A percentile compares a stretch with the other conserved stretches of the same genome.
Evolutionary conservation across 1,139 yeast species (phyloP).

Genomic region (Meyerozyma athensensis): DNA sequence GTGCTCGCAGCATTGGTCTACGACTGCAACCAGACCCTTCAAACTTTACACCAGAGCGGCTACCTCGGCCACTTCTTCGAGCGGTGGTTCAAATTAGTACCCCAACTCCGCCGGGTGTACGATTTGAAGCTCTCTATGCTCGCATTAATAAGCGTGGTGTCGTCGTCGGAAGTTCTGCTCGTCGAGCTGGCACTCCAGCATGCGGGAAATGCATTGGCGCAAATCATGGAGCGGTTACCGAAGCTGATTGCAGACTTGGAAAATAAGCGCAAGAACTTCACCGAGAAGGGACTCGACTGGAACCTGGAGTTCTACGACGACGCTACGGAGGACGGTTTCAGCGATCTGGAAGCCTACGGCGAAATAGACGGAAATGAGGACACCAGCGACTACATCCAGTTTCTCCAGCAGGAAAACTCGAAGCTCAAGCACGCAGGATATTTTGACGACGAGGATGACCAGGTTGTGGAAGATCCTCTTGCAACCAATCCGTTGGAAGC

Average conservation of each 20-base stretch:
- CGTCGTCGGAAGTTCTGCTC: neutral
- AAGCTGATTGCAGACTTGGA: constrained; percentile 63
- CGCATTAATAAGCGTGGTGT: constrained; percentile 29
- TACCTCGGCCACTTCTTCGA: constrained; percentile 51
- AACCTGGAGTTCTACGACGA: constrained; percentile 14
- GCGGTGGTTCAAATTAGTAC: constrained; percentile 61
- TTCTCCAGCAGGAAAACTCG: constrained; percentile 39
- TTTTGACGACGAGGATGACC: constrained; percentile 48
- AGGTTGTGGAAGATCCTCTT: constrained; percentile 74
- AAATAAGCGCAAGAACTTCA: constrained; percentile 48
- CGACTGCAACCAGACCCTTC: constrained; percentile 53
- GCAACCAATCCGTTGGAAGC: constrained; percentile 73
- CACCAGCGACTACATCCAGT: constrained; percentile 39
- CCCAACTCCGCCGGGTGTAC: constrained; percentile 64
- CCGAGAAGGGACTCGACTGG: constrained; percentile 10
- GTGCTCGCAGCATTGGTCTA: constrained; percentile 62
- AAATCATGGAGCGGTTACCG: constrained; percentile 53
- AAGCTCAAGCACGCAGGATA: constrained; percentile 34
- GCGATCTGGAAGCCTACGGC: constrained; percentile 17
- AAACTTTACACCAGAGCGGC: constrained; percentile 43
- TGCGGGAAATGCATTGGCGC: neutral
- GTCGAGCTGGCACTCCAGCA: neutral
- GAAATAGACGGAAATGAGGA: constrained; percentile 13
- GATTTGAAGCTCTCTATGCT: constrained; percentile 74
- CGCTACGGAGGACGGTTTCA: constrained; percentile 28